These are phyloP conservation scores for Solanum virginianum DNA, from an alignment of 257 asterid genomes.

Conservation along the genomic window DNA sequence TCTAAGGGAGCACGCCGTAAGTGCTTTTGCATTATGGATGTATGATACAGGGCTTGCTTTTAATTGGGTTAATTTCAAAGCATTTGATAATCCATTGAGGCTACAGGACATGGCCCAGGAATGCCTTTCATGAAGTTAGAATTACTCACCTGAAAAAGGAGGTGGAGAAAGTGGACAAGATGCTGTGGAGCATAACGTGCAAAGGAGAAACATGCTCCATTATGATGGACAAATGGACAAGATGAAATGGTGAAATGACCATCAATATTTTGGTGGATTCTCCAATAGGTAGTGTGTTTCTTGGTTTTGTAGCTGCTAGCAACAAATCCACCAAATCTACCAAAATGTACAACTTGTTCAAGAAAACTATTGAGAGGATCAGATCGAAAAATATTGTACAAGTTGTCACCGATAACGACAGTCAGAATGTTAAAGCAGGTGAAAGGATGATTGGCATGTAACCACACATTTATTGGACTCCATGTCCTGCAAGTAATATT, in stretches of 20 bases:
- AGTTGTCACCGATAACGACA: not conserved
- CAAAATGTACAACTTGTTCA: not conserved
- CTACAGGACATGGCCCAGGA: not conserved
- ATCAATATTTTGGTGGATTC: not conserved
- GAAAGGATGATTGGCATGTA: not conserved
- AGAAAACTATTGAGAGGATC: not conserved
- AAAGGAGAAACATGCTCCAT: not conserved
- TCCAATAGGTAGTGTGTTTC: not conserved
- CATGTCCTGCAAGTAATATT: not conserved
- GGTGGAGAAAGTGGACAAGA: not conserved
- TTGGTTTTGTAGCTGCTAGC: not conserved
- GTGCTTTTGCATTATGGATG: not conserved
- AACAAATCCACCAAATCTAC: not conserved
- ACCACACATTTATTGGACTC: not conserved
- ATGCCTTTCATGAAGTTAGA: not conserved
- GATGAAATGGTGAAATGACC: not conserved
- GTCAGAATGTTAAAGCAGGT: not conserved
- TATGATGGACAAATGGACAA: not conserved
- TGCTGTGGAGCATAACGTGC: not conserved
- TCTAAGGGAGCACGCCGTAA: not conserved
- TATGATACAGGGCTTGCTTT: not conserved
- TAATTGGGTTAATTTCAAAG: not conserved
- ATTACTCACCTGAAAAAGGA: not conserved
- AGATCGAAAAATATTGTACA: not conserved
- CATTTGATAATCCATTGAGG: not conserved